phyloP scores from a whole-genome alignment of 2,329 filamentous ascomycete genomes.

The Pezizomycotina sp. region DNA sequence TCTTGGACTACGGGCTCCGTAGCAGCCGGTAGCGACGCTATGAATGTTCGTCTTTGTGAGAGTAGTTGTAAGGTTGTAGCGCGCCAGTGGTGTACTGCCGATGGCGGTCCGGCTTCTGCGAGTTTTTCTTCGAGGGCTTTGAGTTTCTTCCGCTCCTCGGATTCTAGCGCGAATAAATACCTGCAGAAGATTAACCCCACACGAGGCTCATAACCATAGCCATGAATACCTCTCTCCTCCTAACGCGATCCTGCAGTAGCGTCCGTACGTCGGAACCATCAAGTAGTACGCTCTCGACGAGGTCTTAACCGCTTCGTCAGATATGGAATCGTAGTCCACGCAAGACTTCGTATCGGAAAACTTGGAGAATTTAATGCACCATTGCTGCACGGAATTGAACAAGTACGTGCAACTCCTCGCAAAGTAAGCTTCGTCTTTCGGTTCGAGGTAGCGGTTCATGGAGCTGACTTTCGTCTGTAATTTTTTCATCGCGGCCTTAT shows the following conservation, averaged over 20 bases:
- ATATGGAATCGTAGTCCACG: slow-evolving; percentile 42
- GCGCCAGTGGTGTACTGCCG: slow-evolving; percentile 93
- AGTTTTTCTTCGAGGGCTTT: slow-evolving; percentile 89
- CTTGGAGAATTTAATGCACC: slow-evolving; percentile 95
- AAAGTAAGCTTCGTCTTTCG: slow-evolving; percentile 87
- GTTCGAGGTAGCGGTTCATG: slow-evolving; percentile 49
- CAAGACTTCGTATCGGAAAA: slow-evolving; percentile 42
- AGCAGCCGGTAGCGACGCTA: slow-evolving; percentile 66
- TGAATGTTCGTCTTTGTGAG: slow-evolving; percentile 62
- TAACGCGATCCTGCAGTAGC: slow-evolving; percentile 74
- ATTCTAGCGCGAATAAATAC: slow-evolving; percentile 96
- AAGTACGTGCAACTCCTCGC: slow-evolving; percentile 85
- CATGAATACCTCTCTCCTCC: slow-evolving; percentile 89
- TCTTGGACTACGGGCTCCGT: slow-evolving; percentile 92
- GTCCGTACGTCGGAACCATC: slow-evolving; percentile 85
- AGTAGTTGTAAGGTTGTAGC: slow-evolving; percentile 86
- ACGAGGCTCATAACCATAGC: slow-evolving; percentile 98
- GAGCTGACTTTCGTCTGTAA: slow-evolving; percentile 43
- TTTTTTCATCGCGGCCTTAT: slow-evolving; percentile 45
- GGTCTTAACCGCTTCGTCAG: slow-evolving; percentile 87
- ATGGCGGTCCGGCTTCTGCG: slow-evolving; percentile 66
- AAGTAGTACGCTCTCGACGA: slow-evolving; percentile 82
- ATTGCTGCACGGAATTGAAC: slow-evolving; percentile 90
- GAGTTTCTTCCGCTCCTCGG: slow-evolving; percentile 92
- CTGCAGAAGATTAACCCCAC: slow-evolving; percentile 94